Evolutionary conservation across 352 stramenopile genomes (phyloP).

Genomic region (Thraustochytrium striatum): DNA sequence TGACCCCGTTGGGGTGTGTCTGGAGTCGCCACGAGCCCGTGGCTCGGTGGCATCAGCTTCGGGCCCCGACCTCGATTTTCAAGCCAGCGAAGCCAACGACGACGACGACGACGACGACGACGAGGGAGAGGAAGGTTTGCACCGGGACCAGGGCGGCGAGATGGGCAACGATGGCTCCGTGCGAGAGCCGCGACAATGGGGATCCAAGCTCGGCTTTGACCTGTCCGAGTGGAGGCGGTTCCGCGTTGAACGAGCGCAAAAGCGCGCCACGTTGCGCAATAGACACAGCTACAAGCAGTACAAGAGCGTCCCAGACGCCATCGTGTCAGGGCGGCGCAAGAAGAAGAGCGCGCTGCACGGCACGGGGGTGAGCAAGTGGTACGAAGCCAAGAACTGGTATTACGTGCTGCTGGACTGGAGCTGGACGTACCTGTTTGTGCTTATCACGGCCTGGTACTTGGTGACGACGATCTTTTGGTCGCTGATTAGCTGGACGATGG

Average conservation of each 20-base stretch:
- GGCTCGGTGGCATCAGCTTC: no score
- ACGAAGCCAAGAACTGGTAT: slow-evolving; percentile 38
- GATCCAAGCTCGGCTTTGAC: not conserved
- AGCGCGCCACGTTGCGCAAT: not conserved
- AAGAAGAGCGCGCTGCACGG: slow-evolving; percentile 2
- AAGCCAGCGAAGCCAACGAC: no score
- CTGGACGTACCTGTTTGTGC: slow-evolving; percentile 12
- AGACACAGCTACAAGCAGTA: slow-evolving; percentile 11
- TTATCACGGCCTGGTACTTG: not conserved
- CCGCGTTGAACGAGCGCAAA: no score
- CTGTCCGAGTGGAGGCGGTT: not conserved
- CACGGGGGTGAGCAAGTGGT: slow-evolving; percentile 13
- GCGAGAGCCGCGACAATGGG: not conserved
- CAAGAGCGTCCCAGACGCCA: not conserved
- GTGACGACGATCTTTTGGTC: slow-evolving; percentile 3
- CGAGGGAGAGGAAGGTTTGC: no score
- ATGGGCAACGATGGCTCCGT: no score
- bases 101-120: no score
- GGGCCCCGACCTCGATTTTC: no score
- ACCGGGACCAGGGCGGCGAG: no score
- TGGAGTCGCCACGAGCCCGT: no score
- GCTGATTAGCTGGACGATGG: not conserved
- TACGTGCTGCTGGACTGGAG: slow-evolving; percentile 26
- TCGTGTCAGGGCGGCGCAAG: slow-evolving; percentile 7
- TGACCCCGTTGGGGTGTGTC: no score